phyloP scores from a whole-genome alignment of 768 basidiomycete genomes.

The Vararia minispora region DNA sequence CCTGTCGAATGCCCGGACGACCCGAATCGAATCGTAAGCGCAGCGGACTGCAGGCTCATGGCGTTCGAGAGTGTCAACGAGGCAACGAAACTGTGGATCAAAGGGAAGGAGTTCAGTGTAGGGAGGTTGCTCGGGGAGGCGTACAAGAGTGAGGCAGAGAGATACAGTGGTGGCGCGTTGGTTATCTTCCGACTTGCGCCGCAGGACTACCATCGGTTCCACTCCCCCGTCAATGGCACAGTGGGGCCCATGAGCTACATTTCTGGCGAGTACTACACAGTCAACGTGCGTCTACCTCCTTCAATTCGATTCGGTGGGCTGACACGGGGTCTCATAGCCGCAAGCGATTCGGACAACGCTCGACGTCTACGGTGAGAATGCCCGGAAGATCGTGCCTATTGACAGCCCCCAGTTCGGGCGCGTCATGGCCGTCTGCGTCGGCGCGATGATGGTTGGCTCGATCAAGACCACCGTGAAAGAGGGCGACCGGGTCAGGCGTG shows the following conservation, averaged over 20 bases:
- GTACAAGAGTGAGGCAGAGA: slow-evolving; percentile 58
- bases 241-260: slow-evolving; percentile 80
- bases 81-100: slow-evolving; percentile 92
- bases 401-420: slow-evolving; percentile 82
- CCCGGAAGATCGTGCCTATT: slow-evolving; percentile 84
- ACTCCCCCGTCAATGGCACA: slow-evolving; percentile 73
- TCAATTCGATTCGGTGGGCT: background rate
- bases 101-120: slow-evolving; percentile 88
- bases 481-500: slow-evolving; percentile 68
- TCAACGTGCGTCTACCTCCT: slow-evolving; percentile 54
- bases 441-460: slow-evolving; percentile 93
- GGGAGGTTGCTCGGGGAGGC: slow-evolving; percentile 66
- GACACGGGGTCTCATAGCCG: slow-evolving; percentile 34
- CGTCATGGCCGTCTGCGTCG: slow-evolving; percentile 86
- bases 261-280: slow-evolving; percentile 91
- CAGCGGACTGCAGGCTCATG: slow-evolving; percentile 97
- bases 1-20: slow-evolving; percentile 66
- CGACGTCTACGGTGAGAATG: slow-evolving; percentile 94
- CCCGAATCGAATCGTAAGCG: slow-evolving; percentile 68
- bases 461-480: slow-evolving; percentile 83
- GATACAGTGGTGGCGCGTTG: slow-evolving; percentile 71
- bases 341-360: slow-evolving; percentile 87
- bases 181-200: slow-evolving; percentile 89
- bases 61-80: slow-evolving; percentile 78
- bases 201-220: slow-evolving; percentile 94